These are phyloP conservation scores for Coleophoma crateriformis DNA, from an alignment of 2,329 filamentous ascomycete species.

Conservation along the genomic window DNA sequence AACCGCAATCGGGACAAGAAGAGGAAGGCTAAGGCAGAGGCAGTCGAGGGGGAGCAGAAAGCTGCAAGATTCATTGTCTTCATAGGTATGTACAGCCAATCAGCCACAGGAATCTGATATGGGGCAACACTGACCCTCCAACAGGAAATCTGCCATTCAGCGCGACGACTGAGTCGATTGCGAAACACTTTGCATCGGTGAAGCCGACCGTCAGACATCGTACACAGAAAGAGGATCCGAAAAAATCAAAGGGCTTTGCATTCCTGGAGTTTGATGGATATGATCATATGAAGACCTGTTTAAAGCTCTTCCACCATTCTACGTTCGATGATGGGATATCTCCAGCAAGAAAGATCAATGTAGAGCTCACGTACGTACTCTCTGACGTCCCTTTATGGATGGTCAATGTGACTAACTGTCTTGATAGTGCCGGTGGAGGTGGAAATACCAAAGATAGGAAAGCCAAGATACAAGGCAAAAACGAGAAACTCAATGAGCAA, in stretches of 20 bases:
- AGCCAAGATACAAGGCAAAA: conserved; percentile 79
- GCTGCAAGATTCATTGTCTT: conserved; percentile 67
- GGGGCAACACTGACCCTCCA: conserved; percentile 28
- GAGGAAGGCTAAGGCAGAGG: conserved; percentile 14
- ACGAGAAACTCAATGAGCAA: conserved; percentile 70
- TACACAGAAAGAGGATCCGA: conserved; percentile 55
- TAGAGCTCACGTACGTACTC: conserved; percentile 73
- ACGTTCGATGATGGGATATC: conserved; percentile 56
- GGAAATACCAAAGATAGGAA: conserved; percentile 67
- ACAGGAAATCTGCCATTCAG: conserved; percentile 83
- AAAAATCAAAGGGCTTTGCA: conserved; percentile 68
- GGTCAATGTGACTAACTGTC: conserved; percentile 9
- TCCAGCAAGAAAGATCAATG: conserved; percentile 73
- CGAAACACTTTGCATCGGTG: conserved; percentile 73
- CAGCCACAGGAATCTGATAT: conserved; percentile 10
- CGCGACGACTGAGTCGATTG: conserved; percentile 65
- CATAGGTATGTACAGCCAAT: conserved; percentile 46
- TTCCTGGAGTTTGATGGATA: conserved; percentile 87
- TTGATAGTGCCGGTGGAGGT: conserved; percentile 71
- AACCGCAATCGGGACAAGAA: conserved; percentile 28
- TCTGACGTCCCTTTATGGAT: conserved; percentile 2
- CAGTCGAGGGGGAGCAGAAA: conserved; percentile 7
- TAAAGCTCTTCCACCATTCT: conserved; percentile 86
- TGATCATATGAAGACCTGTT: conserved; percentile 86
- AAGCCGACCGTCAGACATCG: conserved; percentile 69